Evolutionary conservation across 176 grass and related monocot genomes (phyloP).

Genomic region (Ensete glaucum): DNA sequence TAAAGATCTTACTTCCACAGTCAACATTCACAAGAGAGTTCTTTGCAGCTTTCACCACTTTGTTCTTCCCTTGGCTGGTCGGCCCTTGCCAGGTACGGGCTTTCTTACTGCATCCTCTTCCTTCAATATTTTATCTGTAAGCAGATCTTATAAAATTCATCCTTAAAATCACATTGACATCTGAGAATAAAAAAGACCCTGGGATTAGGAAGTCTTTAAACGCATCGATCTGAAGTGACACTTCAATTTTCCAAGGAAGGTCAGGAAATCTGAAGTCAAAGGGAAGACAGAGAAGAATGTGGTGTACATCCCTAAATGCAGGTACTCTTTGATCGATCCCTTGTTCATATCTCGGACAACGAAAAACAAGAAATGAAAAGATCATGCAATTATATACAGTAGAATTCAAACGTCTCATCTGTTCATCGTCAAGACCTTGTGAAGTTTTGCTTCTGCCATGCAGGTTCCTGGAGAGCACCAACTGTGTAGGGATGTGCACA

Average conservation of each 20-base stretch:
- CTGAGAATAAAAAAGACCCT: no score
- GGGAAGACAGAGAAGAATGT: slow-evolving; percentile 86
- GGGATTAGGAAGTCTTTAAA: neutral
- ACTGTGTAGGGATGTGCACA: slow-evolving; percentile 94
- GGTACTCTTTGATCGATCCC: slow-evolving; percentile 26
- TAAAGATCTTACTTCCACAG: slow-evolving; percentile 69
- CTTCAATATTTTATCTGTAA: neutral
- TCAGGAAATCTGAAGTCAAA: slow-evolving; percentile 75
- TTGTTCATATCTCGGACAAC: slow-evolving; percentile 23
- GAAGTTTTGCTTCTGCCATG: slow-evolving; percentile 4
- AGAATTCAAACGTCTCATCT: no score
- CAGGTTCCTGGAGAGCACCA: slow-evolving; percentile 95
- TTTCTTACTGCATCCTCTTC: slow-evolving; percentile 1
- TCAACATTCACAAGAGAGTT: slow-evolving; percentile 72
- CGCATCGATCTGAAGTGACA: neutral
- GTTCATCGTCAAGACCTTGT: no score
- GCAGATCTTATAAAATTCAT: no score
- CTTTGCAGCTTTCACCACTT: slow-evolving; percentile 64
- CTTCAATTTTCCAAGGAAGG: slow-evolving; percentile 38
- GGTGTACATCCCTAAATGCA: slow-evolving; percentile 94
- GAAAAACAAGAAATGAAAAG: slow-evolving; percentile 10
- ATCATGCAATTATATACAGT: neutral
- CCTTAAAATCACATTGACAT: no score
- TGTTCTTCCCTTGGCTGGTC: slow-evolving; percentile 93
- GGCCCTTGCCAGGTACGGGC: slow-evolving; percentile 72